A percentile compares a stretch with the other conserved stretches of the same genome.
Evolutionary conservation across 345 rosid genomes (phyloP).

Genomic region (Eucalyptus camaldulensis): DNA sequence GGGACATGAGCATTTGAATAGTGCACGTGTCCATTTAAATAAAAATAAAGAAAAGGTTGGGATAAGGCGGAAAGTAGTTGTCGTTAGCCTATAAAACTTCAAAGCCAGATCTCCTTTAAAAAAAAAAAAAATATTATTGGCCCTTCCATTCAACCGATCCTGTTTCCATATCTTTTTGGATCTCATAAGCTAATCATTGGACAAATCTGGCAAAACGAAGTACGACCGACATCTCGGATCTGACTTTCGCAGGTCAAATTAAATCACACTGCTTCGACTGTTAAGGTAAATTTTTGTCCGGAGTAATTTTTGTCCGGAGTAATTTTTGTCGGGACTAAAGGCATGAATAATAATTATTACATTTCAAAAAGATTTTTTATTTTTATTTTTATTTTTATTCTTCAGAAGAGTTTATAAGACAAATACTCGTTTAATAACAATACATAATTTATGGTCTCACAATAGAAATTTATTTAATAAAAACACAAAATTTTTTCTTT

Average conservation of each 20-base stretch:
- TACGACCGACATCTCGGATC: neutral
- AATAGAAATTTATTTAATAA: accelerated
- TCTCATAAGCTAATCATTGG: neutral
- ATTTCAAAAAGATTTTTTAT: accelerated
- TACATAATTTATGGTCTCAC: accelerated
- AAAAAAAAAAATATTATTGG: neutral
- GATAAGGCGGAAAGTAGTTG: neutral
- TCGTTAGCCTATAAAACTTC: neutral
- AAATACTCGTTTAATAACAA: accelerated
- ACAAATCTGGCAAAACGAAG: neutral
- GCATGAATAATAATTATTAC: neutral
- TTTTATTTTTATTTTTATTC: too few species aligned
- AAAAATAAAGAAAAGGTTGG: neutral
- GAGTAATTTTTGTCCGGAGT: neutral
- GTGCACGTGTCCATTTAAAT: neutral
- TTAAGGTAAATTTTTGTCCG: neutral
- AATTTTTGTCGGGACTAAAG: too few species aligned
- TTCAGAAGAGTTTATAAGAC: accelerated
- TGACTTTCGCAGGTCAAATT: neutral
- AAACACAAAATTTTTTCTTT: accelerated
- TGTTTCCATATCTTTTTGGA: neutral
- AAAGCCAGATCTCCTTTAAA: neutral
- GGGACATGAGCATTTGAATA: neutral
- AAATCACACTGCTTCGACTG: neutral
- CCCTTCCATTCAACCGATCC: neutral